These are phyloP conservation scores for Penicillium occitanis DNA, from an alignment of 2,329 filamentous ascomycete genomes.

Conservation along the genomic window DNA sequence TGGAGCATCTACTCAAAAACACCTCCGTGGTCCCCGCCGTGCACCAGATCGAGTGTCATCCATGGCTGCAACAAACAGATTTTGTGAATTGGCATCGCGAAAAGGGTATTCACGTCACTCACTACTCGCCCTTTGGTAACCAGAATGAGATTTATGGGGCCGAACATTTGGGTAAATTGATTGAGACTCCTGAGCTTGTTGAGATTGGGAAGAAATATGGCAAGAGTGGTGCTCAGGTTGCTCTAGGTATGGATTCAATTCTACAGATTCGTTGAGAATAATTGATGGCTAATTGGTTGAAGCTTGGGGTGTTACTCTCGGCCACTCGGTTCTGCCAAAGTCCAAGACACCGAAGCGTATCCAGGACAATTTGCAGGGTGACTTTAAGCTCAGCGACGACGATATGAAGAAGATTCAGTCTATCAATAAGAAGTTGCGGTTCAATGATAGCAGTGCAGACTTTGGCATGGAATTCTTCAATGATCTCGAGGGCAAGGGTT, in stretches of 20 bases:
- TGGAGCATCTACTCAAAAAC: constrained; percentile 50
- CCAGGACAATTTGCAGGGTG: constrained; percentile 46
- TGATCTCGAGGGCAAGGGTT: constrained; percentile 57
- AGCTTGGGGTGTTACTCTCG: constrained; percentile 56
- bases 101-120: constrained; percentile 55
- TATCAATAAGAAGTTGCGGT: constrained; percentile 62
- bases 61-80: constrained; percentile 51
- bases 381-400: constrained; percentile 59
- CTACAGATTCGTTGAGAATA: not conserved
- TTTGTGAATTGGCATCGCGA: constrained; percentile 53
- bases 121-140: constrained; percentile 58
- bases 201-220: constrained; percentile 55
- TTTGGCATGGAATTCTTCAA: constrained; percentile 61
- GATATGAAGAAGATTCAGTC: constrained; percentile 58
- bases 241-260: constrained; percentile 40
- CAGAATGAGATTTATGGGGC: constrained; percentile 53
- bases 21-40: constrained; percentile 48
- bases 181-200: constrained; percentile 52
- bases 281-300: constrained; percentile 5
- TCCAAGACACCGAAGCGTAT: constrained; percentile 49
- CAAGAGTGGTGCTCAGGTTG: constrained; percentile 54
- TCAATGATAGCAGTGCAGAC: constrained; percentile 58
- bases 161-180: constrained; percentile 49
- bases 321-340: constrained; percentile 56
- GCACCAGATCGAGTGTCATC: constrained; percentile 56